Conservation (phyloP, 495 filamentous ascomycete genomes). For the Podospora anserina region DNA sequence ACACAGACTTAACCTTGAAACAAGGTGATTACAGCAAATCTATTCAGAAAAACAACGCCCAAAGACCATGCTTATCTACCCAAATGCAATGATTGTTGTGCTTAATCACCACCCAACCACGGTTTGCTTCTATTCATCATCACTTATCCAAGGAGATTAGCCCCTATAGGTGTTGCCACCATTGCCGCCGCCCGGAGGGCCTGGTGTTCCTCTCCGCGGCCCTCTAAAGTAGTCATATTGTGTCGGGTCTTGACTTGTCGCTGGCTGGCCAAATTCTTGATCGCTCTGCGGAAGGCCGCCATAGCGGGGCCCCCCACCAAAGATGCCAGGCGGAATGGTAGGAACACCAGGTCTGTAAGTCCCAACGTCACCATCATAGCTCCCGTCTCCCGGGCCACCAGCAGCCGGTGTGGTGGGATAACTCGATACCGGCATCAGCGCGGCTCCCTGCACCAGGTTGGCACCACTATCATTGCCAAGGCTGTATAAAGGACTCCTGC, state of each 20-base stretch:
- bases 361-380: slow-evolving; percentile 25
- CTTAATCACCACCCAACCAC: neutral
- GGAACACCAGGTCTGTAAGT: slow-evolving; percentile 23
- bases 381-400: slow-evolving; percentile 32
- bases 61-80: neutral
- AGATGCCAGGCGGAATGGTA: neutral
- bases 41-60: neutral
- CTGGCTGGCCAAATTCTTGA: slow-evolving; percentile 33
- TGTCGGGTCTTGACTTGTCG: slow-evolving; percentile 21
- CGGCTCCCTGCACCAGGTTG: slow-evolving; percentile 43
- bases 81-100: neutral
- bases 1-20: neutral
- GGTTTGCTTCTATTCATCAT: neutral
- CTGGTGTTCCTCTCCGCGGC: slow-evolving; percentile 13
- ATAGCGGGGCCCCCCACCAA: slow-evolving; percentile 36
- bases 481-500: slow-evolving; percentile 39
- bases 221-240: slow-evolving; percentile 41
- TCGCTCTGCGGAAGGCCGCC: slow-evolving; percentile 49
- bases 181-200: slow-evolving; percentile 3
- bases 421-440: slow-evolving; percentile 37
- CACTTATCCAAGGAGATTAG: neutral
- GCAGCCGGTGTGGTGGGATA: slow-evolving; percentile 25
- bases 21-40: neutral
- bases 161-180: slow-evolving; percentile 12
- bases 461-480: slow-evolving; percentile 45